Evolutionary conservation across 75 land plant genomes (phyloP), one percentile per base, ranked within the genome.

Genomic region (Cryptomeria japonica): DNA sequence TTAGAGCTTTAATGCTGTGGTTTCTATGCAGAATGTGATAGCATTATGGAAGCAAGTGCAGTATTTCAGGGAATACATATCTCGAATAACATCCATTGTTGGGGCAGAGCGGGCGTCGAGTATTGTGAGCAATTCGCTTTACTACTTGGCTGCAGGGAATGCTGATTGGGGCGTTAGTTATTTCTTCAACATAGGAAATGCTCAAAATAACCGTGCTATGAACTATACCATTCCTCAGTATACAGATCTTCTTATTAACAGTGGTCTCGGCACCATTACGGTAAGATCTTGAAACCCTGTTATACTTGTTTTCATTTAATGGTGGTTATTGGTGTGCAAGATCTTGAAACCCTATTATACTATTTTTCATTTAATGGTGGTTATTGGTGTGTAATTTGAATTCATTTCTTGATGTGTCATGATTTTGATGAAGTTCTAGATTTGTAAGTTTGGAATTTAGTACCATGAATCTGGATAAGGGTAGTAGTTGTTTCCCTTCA

Each of bases 111-210:
- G 25, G 34, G 84, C 49, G 0, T 82, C 84, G 31, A 46, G 18
- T 8, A 82, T 82, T 28, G 7, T 82, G 12, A 44, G 49, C 14
- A 32, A 82, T 3, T 46, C 84, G 9, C 51, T 82, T 4, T 82
- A 82, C 34, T 82, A 82, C 51, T 38, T 82, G 22, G 84, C 34
- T 82, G 31, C 84, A 3, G 84, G 84, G 2, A 82, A 28, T 44
- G 84, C 53, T 44, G 84, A 82, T 46, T 82, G 28, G 14, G 53
- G 84, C 3, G 49, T 82, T 1, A 44, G 84, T 28, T 82, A 82
- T 82, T 82, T 82, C 47, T 82, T 44, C 84, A 82, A 82, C 15
- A 44, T 41, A 3, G 49, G 84, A 22, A 82, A 82, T n/a, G 6
- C n/a, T 42, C 32, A 1, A 25, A 28, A n/a, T 3, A 82, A 42